Conservation (phyloP, 208 protist genomes). For the Acanthamoeba healyi region DNA sequence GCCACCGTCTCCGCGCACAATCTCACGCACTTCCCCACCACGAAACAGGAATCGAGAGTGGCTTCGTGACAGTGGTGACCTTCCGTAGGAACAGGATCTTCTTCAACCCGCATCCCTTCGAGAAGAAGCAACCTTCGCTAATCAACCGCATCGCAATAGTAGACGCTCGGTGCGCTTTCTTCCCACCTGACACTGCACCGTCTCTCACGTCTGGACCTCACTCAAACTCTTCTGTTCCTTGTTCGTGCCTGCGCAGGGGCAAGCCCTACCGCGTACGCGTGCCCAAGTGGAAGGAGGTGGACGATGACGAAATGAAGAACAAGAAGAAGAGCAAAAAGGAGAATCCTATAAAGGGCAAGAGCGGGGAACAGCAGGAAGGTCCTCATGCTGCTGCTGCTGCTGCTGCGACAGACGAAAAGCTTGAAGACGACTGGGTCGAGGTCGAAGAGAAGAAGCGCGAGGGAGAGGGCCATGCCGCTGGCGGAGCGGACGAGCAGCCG, state of each 20-base stretch:
- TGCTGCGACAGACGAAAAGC: not conserved
- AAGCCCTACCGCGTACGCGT: conserved; percentile 1
- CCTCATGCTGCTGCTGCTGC: not conserved
- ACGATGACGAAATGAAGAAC: not conserved
- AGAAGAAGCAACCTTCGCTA: conserved; percentile 43
- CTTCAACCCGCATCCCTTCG: conserved; percentile 52
- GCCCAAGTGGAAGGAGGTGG: conserved; percentile 44
- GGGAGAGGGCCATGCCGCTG: no score
- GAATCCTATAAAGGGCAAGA: no score
- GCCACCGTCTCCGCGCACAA: not conserved
- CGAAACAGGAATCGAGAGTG: not conserved
- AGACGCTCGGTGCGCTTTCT: not conserved
- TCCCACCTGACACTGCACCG: not conserved
- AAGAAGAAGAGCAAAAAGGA: not conserved
- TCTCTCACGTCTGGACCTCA: not conserved
- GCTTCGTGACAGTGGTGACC: conserved; percentile 38
- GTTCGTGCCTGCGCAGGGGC: not conserved
- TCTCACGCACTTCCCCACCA: not conserved
- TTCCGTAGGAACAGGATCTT: conserved; percentile 30
- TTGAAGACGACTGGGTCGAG: conserved; percentile 10
- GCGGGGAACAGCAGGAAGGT: not conserved
- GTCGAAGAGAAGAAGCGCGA: not conserved
- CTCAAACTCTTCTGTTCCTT: no score
- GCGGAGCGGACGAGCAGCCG: not conserved
- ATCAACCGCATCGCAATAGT: conserved; percentile 33